Base-by-base conservation (phyloP, 371 early-diverging fungal species). In the Syncephalastrum monosporum region DNA sequence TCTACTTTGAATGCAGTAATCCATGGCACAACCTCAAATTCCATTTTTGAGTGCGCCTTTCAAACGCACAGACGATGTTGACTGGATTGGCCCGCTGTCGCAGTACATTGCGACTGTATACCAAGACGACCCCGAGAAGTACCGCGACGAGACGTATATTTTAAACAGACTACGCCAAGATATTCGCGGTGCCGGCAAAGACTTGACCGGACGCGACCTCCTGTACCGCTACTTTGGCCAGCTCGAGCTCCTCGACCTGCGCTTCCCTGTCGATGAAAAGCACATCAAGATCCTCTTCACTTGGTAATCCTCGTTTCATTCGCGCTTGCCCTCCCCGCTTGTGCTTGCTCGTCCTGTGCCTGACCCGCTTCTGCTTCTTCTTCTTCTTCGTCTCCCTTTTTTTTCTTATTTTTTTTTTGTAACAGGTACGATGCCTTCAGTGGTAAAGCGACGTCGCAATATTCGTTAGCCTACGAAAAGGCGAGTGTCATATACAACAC, bases 151-250 rank as follows among this genome's bases (percentile, higher is more conserved):
- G 71, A 88, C 90, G 19, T 85, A 83, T 52, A 71, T 86, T 7
- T 82, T 97, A 56, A 83, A 95, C 68, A 84, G 93, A 53, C 79
- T 95, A 62, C 88, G 97, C 53, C 94, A 95, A 76, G 96, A 97
- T 67, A 90, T 90, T 71, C 89, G 93, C 19, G 95, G 96, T 46
- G 94, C 93, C 43, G 94, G 91, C 16, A 88, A 87, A 54, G 95
- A 96, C 67, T 63, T 84, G 50, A 93, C 92, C 0, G 97, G 95
- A 16, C 68, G 94, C 46, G 95, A 97, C 70, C 82, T 96, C 43
- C 79, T 95, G 33, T 95, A 92, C 69, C 88, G 93, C 24, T 97
- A 97, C 73, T 95, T 92, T 77, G 92, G 93, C 33, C 97, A 97
- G 62, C 72, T 97, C 46, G 96, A 97, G 63, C 74, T 94, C 14